Percentiles rank a stretch among this genome's conserved stretches.
phyloP scores from a whole-genome alignment of 495 filamentous ascomycete genomes.

The Alectoria sarmentosa region DNA sequence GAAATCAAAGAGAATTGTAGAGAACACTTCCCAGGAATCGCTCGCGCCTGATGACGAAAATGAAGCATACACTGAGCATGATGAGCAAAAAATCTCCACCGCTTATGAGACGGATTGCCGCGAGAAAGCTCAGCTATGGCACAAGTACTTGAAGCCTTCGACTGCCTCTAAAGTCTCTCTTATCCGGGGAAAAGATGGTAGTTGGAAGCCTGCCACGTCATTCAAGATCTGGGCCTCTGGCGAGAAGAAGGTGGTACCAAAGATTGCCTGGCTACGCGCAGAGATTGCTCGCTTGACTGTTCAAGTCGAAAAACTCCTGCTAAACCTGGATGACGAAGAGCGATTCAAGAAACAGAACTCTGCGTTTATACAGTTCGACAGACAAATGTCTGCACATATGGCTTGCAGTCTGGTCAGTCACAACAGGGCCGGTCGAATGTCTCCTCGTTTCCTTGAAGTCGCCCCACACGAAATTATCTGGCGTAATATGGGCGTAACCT shows the following conservation, averaged over 20 bases:
- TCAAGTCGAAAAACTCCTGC: slow-evolving; percentile 86
- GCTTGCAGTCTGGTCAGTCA: slow-evolving; percentile 88
- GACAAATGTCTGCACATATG: slow-evolving; percentile 97
- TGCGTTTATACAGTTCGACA: slow-evolving; percentile 97
- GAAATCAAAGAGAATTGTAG: slow-evolving; percentile 3
- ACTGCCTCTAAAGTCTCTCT: slow-evolving; percentile 19
- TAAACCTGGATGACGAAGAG: slow-evolving; percentile 75
- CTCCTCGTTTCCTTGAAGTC: slow-evolving; percentile 85
- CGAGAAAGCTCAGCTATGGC: slow-evolving; percentile 21
- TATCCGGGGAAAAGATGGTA: slow-evolving; percentile 15
- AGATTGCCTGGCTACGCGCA: slow-evolving; percentile 82
- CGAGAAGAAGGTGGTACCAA: slow-evolving; percentile 72
- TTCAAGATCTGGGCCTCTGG: slow-evolving; percentile 21
- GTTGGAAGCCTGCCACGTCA: slow-evolving; percentile 23
- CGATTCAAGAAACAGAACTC: slow-evolving; percentile 69
- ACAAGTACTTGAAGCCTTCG: slow-evolving; percentile 20
- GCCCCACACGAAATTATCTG: slow-evolving; percentile 90
- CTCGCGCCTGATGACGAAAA: slow-evolving; percentile 11
- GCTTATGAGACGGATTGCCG: slow-evolving; percentile 22
- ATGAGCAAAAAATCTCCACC: slow-evolving; percentile 14
- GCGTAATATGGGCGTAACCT: slow-evolving; percentile 94
- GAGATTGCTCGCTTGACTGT: slow-evolving; percentile 83
- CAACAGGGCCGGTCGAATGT: slow-evolving; percentile 89
- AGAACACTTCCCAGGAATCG: slow-evolving; percentile 16
- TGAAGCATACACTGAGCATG: slow-evolving; percentile 3